phyloP scores from a whole-genome alignment of 2,329 filamentous ascomycete genomes.

The Ilyonectria mors-panacis region DNA sequence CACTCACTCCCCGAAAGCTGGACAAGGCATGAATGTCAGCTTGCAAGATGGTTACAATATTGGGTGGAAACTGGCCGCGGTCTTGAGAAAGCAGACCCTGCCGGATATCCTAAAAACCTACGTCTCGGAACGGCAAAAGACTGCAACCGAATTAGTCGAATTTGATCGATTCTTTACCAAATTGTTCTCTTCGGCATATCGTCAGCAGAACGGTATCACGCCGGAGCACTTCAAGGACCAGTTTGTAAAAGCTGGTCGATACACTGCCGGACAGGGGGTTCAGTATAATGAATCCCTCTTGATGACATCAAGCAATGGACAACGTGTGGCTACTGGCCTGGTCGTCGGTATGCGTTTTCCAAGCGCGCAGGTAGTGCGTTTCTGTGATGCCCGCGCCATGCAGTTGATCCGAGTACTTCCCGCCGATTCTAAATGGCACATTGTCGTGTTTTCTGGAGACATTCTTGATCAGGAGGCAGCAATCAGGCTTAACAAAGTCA shows the following conservation, averaged over 20 bases:
- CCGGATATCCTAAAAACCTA: slow-evolving; percentile 61
- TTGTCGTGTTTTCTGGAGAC: slow-evolving; percentile 34
- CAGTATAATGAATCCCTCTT: slow-evolving; percentile 34
- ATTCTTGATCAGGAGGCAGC: background rate
- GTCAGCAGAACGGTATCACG: slow-evolving; percentile 27
- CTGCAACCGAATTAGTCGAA: slow-evolving; percentile 75
- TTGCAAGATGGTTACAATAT: slow-evolving; percentile 75
- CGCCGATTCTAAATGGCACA: slow-evolving; percentile 41
- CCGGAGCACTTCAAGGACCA: slow-evolving; percentile 26
- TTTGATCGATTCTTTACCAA: slow-evolving; percentile 60
- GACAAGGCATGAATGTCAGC: slow-evolving; percentile 79
- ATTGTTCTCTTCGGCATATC: slow-evolving; percentile 28
- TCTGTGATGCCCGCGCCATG: slow-evolving; percentile 42
- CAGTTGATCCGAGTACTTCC: slow-evolving; percentile 29
- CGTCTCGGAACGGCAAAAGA: slow-evolving; percentile 64
- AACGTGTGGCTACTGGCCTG: slow-evolving; percentile 17
- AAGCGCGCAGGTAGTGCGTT: slow-evolving; percentile 31
- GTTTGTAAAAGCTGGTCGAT: slow-evolving; percentile 33
- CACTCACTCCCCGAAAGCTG: slow-evolving; percentile 71
- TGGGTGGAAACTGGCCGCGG: slow-evolving; percentile 66
- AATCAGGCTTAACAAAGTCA: slow-evolving; percentile 9
- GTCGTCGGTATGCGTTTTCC: slow-evolving; percentile 40
- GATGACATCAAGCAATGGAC: background rate
- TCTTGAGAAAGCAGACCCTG: slow-evolving; percentile 56
- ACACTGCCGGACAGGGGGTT: slow-evolving; percentile 36